Percentiles rank a stretch among this genome's conserved stretches.
These are phyloP conservation scores for Rhynchospora breviuscula DNA, from an alignment of 176 grass and related monocot species.

Conservation along the genomic window DNA sequence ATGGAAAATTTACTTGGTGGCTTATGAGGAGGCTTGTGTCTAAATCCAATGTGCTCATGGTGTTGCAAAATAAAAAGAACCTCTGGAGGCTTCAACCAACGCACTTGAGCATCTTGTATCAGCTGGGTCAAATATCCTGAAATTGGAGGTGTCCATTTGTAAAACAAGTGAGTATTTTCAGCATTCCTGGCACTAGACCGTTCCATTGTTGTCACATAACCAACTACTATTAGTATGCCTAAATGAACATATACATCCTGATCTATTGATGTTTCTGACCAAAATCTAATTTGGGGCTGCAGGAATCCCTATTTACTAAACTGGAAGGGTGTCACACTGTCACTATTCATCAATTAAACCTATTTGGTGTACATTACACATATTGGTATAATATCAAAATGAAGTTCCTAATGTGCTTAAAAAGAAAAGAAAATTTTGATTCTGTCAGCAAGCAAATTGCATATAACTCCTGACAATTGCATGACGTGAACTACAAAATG, in stretches of 20 bases:
- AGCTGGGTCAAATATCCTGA: constrained; percentile 54
- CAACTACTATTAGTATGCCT: not conserved
- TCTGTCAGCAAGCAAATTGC: not conserved
- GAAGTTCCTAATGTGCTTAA: not conserved
- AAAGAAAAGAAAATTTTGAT: not conserved
- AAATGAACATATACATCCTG: not conserved
- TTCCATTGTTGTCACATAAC: not conserved
- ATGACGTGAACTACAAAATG: not conserved
- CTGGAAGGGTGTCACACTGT: not conserved
- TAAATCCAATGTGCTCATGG: constrained; percentile 38
- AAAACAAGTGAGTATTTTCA: not conserved
- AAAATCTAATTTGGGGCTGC: not conserved
- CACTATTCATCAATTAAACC: not conserved
- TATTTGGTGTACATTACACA: not conserved
- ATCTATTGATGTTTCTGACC: not conserved
- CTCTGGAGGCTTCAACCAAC: constrained; percentile 83
- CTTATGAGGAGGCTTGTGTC: constrained; percentile 40
- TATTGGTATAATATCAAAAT: not conserved
- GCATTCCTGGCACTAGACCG: not conserved
- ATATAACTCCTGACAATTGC: not conserved
- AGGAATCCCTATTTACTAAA: not conserved
- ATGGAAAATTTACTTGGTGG: constrained; percentile 62
- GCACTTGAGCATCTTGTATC: constrained; percentile 38
- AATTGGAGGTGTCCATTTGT: constrained; percentile 11
- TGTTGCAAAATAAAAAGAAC: constrained; percentile 65